phyloP scores from a whole-genome alignment of 2,329 filamentous ascomycete genomes.

The Tolypocladium tropicale region DNA sequence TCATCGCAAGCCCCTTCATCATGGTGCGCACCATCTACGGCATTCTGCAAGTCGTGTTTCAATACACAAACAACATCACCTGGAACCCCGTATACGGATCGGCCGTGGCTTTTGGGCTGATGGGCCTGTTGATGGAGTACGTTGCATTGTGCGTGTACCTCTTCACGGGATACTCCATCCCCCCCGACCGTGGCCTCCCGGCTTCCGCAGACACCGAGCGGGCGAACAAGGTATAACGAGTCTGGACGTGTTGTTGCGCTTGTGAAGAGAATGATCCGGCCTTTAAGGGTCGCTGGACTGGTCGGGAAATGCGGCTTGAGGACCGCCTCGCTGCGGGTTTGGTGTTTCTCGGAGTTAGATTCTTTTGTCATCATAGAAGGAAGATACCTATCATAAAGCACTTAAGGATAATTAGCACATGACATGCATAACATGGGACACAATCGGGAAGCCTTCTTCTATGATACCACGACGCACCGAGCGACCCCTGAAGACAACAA shows the following conservation, averaged over 20 bases:
- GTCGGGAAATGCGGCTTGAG: background rate
- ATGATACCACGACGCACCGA: background rate
- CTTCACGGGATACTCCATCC: conserved; percentile 7
- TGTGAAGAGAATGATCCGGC: too few species aligned
- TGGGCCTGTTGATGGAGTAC: conserved; percentile 9
- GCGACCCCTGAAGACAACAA: background rate
- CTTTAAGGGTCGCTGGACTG: too few species aligned
- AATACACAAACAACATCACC: background rate
- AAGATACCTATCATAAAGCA: background rate
- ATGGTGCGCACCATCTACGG: conserved; percentile 11
- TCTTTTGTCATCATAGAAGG: background rate
- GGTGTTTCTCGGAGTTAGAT: background rate
- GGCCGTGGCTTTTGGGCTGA: conserved; percentile 6
- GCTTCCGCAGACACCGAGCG: background rate
- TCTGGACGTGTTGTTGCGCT: background rate
- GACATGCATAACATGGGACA: too few species aligned
- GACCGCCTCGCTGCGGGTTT: background rate
- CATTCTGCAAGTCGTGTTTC: conserved; percentile 8
- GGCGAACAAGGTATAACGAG: background rate
- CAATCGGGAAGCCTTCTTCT: background rate
- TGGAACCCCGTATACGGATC: conserved; percentile 11
- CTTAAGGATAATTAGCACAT: too few species aligned
- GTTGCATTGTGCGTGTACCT: conserved; percentile 6
- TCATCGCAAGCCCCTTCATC: conserved; percentile 12
- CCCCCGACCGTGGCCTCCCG: conserved; percentile 1